Evolutionary conservation across 352 stramenopile species (phyloP).

Genomic region (Saprolegnia parasitica): DNA sequence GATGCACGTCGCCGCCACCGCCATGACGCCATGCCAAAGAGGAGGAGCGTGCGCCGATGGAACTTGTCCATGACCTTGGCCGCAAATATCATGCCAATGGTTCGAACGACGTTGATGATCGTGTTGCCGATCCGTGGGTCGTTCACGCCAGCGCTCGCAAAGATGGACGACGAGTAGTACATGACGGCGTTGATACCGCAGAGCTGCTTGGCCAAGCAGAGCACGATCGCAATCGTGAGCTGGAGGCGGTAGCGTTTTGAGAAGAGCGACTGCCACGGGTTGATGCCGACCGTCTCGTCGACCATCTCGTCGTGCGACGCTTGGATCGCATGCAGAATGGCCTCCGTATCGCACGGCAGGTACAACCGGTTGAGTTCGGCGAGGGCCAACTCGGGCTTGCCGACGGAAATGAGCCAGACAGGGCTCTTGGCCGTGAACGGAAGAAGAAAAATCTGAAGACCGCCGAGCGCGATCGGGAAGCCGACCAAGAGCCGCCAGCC

Average conservation of each 20-base stretch:
- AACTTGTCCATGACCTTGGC: conserved; percentile 43
- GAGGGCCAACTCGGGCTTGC: background rate
- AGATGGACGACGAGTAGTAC: conserved; percentile 49
- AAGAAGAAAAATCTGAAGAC: conserved; percentile 37
- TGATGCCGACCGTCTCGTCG: background rate
- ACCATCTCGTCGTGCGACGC: conserved; percentile 18
- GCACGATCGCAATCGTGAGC: conserved; percentile 39
- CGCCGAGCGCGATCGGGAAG: conserved; percentile 48
- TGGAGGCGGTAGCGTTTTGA: conserved; percentile 39
- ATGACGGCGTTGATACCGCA: conserved; percentile 58
- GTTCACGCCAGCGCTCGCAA: conserved; percentile 36
- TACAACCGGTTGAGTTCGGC: conserved; percentile 10
- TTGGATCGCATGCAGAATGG: conserved; percentile 1
- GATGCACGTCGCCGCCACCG: conserved; percentile 57
- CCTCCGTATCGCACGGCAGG: conserved; percentile 4
- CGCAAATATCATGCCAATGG: conserved; percentile 38
- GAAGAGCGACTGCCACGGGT: conserved; percentile 32
- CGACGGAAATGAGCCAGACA: conserved; percentile 16
- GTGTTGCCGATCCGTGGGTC: conserved; percentile 42
- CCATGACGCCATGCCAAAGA: conserved; percentile 43
- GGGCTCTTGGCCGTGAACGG: conserved; percentile 17
- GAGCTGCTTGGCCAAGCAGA: conserved; percentile 46
- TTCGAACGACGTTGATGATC: conserved; percentile 44
- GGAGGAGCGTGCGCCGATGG: conserved; percentile 49
- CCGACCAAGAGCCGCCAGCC: conserved; percentile 41